phyloP scores from a whole-genome alignment of 179 eudicot species.

The Pouteria campechiana region DNA sequence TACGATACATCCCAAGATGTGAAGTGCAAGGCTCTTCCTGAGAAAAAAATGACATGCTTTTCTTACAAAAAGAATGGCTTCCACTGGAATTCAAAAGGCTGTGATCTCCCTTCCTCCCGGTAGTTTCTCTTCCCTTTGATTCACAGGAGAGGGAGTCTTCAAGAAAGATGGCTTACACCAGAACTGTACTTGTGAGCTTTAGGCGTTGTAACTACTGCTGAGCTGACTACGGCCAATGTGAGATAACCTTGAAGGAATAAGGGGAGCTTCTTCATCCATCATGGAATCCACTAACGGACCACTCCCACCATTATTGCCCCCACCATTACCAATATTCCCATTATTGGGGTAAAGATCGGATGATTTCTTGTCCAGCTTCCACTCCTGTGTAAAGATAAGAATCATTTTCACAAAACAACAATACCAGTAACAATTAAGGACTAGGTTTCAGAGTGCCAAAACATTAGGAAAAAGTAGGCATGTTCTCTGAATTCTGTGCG shows the following conservation, averaged over 20 bases:
- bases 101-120: too few species aligned
- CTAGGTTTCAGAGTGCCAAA: neutral
- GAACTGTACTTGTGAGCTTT: too few species aligned
- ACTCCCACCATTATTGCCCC: constrained; percentile 20
- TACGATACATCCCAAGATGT: too few species aligned
- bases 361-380: constrained; percentile 55
- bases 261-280: constrained; percentile 56
- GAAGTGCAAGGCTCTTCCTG: too few species aligned
- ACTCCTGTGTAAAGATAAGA: constrained; percentile 20
- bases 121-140: too few species aligned
- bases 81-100: too few species aligned
- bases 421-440: neutral
- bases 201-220: constrained; percentile 40
- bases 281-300: constrained; percentile 15
- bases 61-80: too few species aligned
- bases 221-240: constrained; percentile 61
- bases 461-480: too few species aligned
- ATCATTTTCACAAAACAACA: neutral
- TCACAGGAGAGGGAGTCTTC: too few species aligned
- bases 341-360: constrained; percentile 35
- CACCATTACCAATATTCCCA: constrained; percentile 13
- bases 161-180: too few species aligned
- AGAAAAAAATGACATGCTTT: too few species aligned
- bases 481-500: too few species aligned
- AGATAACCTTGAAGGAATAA: constrained; percentile 51